Percentiles rank a stretch among this genome's conserved stretches.
These are phyloP conservation scores for Clarireedia paspali DNA, from an alignment of 2,329 filamentous ascomycete species.

Conservation along the genomic window DNA sequence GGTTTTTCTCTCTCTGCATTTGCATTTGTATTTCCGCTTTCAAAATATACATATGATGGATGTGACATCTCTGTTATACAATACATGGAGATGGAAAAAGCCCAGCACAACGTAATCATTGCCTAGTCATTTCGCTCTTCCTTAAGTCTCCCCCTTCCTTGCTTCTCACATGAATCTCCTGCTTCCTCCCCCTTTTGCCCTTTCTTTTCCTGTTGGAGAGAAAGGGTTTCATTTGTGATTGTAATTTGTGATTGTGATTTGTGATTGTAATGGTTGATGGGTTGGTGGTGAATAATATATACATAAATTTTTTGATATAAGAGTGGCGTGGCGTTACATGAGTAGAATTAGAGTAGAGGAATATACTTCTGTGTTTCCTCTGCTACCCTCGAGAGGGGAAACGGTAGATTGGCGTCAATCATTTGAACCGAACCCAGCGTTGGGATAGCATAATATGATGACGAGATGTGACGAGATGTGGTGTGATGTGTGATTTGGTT, in stretches of 20 bases:
- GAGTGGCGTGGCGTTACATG: neutral
- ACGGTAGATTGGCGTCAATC: no score
- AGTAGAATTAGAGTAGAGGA: neutral
- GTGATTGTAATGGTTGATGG: no score
- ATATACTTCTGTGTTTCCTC: neutral
- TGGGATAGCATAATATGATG: no score
- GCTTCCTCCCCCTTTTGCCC: neutral
- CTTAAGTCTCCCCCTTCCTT: neutral
- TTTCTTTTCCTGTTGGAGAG: neutral
- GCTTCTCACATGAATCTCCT: neutral
- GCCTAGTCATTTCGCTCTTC: neutral
- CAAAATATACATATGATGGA: constrained; percentile 3
- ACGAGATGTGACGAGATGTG: no score
- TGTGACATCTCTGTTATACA: constrained; percentile 1
- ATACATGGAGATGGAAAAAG: neutral
- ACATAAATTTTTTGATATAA: neutral
- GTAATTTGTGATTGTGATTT: neutral
- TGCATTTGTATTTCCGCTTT: neutral
- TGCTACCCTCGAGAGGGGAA: no score
- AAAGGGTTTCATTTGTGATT: no score
- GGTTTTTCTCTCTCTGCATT: no score
- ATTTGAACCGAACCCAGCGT: no score
- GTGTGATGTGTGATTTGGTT: no score
- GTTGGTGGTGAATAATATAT: neutral
- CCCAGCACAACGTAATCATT: no score